Base-by-base conservation (phyloP, 495 filamentous ascomycete genomes). In the Lophium mytilinum region DNA sequence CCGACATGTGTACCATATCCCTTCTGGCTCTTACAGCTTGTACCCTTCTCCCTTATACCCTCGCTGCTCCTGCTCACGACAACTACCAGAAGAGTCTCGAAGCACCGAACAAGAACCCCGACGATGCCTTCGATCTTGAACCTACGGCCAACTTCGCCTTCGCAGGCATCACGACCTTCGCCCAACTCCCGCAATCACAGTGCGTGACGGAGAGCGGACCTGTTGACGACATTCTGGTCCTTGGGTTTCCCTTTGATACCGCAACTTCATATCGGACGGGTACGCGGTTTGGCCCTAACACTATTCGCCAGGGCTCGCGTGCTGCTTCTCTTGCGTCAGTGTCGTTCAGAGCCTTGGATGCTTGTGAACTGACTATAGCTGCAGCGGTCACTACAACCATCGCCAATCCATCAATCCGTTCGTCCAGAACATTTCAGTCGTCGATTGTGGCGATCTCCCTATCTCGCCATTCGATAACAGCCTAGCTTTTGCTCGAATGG, bases 361-460 rank as follows among this genome's bases (percentile, higher is more conserved):
- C 2, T 6, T 30, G 24, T 30, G 24, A 30, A 30, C 24, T 30
- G 24, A 30, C 24, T 30, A 3, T 2, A n/a, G 34, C 47, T 14
- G 55, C 47, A 51, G 55, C 47, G 15, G 19, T 48, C 21, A 30
- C 24, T 30, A 30, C 55, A 48, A 42, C 47, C 40, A 12, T 4
- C 24, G 19, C 30, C 34, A 12, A 53, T n/a, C 6, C 55, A 48
- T 77, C 18, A 85, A 87, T 61, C 81, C 83, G 0, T 85, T 88
- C 67, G 76, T 75, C 45, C 79, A 77, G 55, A 87, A 84, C 68
- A 77, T 86, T 50, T 81, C 71, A 14, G 73, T 91, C 14, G 68
- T 90, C 4, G 87, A 91, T 69, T 91, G 87, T 62, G 87, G 86
- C 40, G 86, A 90, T 68, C 83, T 88, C 41, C 83, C 83, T 0